Evolutionary conservation across 371 early-diverging fungal species (phyloP).

Genomic region (Rhizopus stolonifer): DNA sequence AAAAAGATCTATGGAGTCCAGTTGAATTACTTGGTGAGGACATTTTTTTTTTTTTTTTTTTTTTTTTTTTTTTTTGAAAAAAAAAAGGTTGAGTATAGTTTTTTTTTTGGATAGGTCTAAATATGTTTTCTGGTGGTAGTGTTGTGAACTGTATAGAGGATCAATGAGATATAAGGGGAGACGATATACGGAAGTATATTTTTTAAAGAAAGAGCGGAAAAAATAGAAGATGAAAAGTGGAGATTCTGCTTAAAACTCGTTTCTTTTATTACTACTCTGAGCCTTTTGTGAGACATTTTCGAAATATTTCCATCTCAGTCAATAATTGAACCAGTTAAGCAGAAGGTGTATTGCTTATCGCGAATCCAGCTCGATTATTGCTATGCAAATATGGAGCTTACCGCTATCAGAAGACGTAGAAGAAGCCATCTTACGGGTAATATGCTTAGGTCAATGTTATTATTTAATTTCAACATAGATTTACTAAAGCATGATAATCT

Average conservation of each 20-base stretch:
- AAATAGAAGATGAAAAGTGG: neutral
- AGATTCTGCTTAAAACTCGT: neutral
- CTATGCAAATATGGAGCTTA: slow-evolving; percentile 15
- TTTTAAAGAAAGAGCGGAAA: neutral
- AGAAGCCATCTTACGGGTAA: slow-evolving; percentile 43
- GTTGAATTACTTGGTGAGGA: slow-evolving; percentile 36
- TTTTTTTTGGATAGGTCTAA: no score
- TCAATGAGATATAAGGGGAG: no score
- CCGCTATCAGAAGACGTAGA: slow-evolving; percentile 40
- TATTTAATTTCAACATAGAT: no score
- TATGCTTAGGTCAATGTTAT: no score
- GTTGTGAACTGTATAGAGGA: no score
- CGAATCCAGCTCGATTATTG: no score
- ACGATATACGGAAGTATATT: neutral
- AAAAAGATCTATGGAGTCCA: slow-evolving; percentile 42
- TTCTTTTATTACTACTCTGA: slow-evolving; percentile 3
- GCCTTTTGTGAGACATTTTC: slow-evolving; percentile 1
- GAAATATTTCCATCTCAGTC: neutral
- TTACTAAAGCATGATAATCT: no score
- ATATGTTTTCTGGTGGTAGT: no score
- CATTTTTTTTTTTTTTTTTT: slow-evolving; percentile 17
- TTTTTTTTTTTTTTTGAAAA: neutral
- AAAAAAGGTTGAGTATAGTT: neutral
- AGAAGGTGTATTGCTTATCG: neutral
- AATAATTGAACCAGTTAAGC: neutral